phyloP scores from a whole-genome alignment of 208 protist genomes.

The Leishmania guyanensis region DNA sequence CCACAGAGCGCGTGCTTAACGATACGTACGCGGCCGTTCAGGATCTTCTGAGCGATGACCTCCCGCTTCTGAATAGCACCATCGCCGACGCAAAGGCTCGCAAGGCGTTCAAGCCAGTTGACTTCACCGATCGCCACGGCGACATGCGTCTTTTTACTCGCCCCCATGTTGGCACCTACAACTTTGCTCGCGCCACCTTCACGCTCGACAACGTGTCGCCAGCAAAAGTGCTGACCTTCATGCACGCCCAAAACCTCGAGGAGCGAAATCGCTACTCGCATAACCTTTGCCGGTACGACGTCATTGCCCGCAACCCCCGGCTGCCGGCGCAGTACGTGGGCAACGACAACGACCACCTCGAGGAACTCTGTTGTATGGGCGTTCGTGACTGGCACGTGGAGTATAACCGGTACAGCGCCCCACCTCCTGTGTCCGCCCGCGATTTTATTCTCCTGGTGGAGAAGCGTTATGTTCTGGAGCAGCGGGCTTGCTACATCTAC shows the following conservation, averaged over 20 bases:
- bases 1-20: slow-evolving; percentile 59
- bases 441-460: slow-evolving; percentile 79
- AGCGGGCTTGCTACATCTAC: slow-evolving; percentile 78
- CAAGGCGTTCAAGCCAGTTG: slow-evolving; percentile 51
- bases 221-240: slow-evolving; percentile 55
- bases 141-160: slow-evolving; percentile 78
- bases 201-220: slow-evolving; percentile 56
- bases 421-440: slow-evolving; percentile 66
- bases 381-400: slow-evolving; percentile 73
- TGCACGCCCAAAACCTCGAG: slow-evolving; percentile 64
- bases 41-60: slow-evolving; percentile 65
- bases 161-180: slow-evolving; percentile 76
- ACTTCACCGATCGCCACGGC: slow-evolving; percentile 72
- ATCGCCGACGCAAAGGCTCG: slow-evolving; percentile 31
- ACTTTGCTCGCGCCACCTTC: slow-evolving; percentile 77
- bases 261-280: slow-evolving; percentile 65
- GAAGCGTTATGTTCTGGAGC: slow-evolving; percentile 70
- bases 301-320: slow-evolving; percentile 54
- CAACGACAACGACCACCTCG: slow-evolving; percentile 53
- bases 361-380: slow-evolving; percentile 35
- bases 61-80: slow-evolving; percentile 45
- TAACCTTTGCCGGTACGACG: slow-evolving; percentile 57
- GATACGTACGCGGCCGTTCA: slow-evolving; percentile 49
- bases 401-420: slow-evolving; percentile 69
- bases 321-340: slow-evolving; percentile 41